Evolutionary conservation across 2,329 filamentous ascomycete species (phyloP), one percentile per base, ranked within the genome.

Genomic region (Aureobasidium pullulans): DNA sequence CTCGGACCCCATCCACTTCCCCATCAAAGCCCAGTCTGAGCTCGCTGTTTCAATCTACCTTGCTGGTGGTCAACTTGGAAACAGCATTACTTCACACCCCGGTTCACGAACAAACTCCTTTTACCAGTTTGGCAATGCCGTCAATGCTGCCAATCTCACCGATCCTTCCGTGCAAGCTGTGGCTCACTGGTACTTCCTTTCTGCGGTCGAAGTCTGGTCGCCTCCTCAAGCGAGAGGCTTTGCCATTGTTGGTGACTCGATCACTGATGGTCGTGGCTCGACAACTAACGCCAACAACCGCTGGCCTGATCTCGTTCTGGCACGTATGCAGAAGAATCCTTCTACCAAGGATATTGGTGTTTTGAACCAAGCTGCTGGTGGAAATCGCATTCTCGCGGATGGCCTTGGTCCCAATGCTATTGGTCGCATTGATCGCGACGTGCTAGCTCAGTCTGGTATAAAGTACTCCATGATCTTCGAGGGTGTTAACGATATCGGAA

Each of bases 401-500:
- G 82, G 85, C 0, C 75, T 86, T 0, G 85, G 86, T 0, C 85
- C 85, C 2, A 83, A 81, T 39, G 78, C 82, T 0, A 72, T 86
- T 34, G 75, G 77, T 42, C 81, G 85, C 4, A 79, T 87, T 62
- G 80, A 85, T 66, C 79, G 85, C n/a, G 85, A 88, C 66, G 79
- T 86, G 1, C 75, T 88, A 1, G 69, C 79, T 0, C 80, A 83
- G 34, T 75, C 80, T 0, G 81, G 81, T 4, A 79, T 84, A 2
- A 76, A 76, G 64, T 87, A 85, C 66, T 81, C 81, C 23, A 78
- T 88, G 73, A 76, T 88, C 39, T 88, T 87, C 67, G 83, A 86
- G 69, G 85, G 85, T 19, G 84, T 88, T 31, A 87, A 88, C 66
- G 85, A 88, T 66, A 87, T 89, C 59, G 85, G 85, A 3, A 73